These are phyloP conservation scores for Chamaecyparis obtusa DNA, from an alignment of 75 land plant genomes.

Conservation along the genomic window DNA sequence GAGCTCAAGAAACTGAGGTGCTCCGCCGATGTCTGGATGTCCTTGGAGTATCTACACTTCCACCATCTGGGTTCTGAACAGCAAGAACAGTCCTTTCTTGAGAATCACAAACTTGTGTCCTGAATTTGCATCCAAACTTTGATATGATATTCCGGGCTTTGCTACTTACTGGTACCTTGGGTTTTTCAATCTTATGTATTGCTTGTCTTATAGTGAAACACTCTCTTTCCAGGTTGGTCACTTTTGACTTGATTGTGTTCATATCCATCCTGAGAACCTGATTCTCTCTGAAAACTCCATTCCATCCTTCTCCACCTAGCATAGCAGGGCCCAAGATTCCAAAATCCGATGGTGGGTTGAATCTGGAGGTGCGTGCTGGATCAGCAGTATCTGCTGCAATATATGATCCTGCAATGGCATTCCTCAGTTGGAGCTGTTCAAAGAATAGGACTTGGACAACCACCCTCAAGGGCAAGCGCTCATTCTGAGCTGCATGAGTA, in stretches of 20 bases:
- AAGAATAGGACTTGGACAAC: conserved; percentile 87
- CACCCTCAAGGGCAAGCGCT: conserved; percentile 72
- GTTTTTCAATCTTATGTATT: conserved; percentile 63
- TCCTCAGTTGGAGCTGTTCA: conserved; percentile 92
- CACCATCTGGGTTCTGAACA: neutral
- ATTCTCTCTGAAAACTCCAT: conserved; percentile 60
- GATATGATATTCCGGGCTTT: conserved; percentile 21
- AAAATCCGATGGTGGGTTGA: conserved; percentile 3
- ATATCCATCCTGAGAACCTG: conserved; percentile 80
- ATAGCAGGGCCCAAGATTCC: conserved; percentile 8
- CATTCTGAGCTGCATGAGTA: conserved; percentile 94
- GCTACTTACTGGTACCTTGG: conserved; percentile 9
- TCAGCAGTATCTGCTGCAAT: conserved; percentile 30
- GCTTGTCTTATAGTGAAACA: conserved; percentile 71
- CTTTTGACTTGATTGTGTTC: conserved; percentile 74
- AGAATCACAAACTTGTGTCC: conserved; percentile 67
- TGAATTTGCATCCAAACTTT: conserved; percentile 62
- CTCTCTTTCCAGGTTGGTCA: conserved; percentile 70
- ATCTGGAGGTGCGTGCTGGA: conserved; percentile 20
- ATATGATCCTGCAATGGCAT: conserved; percentile 62
- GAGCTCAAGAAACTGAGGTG: neutral
- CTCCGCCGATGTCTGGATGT: conserved; percentile 11
- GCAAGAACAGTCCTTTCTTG: conserved; percentile 44
- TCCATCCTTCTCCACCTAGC: conserved; percentile 35
- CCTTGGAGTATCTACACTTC: conserved; percentile 7